Evolutionary conservation across 768 basidiomycete species (phyloP).

Genomic region (Termitomyces sp.): DNA sequence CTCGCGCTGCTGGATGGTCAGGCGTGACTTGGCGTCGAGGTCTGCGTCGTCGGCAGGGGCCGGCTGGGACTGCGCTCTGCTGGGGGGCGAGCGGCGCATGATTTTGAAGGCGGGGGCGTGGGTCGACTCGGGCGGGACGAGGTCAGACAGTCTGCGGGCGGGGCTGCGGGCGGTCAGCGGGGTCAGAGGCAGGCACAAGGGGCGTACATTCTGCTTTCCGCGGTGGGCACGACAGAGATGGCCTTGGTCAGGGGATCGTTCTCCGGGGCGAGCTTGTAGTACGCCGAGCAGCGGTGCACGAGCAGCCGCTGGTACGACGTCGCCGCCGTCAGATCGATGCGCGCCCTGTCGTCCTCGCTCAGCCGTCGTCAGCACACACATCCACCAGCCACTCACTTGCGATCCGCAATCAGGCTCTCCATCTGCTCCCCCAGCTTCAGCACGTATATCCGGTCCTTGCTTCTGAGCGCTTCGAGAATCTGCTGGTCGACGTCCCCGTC

Average conservation of each 20-base stretch:
- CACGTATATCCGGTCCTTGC: slow-evolving; percentile 86
- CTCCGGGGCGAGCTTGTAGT: slow-evolving; percentile 74
- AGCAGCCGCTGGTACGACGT: slow-evolving; percentile 85
- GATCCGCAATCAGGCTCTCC: slow-evolving; percentile 76
- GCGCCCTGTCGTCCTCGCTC: slow-evolving; percentile 35
- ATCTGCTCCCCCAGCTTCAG: slow-evolving; percentile 86
- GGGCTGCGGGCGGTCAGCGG: slow-evolving; percentile 46
- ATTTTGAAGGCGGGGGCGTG: slow-evolving; percentile 83
- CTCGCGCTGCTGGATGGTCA: slow-evolving; percentile 83
- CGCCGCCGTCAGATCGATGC: slow-evolving; percentile 63
- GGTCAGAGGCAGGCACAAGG: slow-evolving; percentile 11
- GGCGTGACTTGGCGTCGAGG: slow-evolving; percentile 67
- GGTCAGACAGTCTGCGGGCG: slow-evolving; percentile 62
- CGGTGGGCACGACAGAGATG: slow-evolving; percentile 52
- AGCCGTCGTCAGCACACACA: no score
- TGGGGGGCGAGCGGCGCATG: slow-evolving; percentile 63
- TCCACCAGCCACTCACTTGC: slow-evolving; percentile 45
- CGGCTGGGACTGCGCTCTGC: slow-evolving; percentile 65
- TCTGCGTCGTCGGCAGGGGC: slow-evolving; percentile 76
- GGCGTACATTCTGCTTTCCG: slow-evolving; percentile 76
- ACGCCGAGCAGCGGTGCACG: slow-evolving; percentile 81
- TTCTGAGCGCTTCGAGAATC: slow-evolving; percentile 81
- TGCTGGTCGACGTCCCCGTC: slow-evolving; percentile 64
- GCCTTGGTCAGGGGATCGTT: slow-evolving; percentile 60
- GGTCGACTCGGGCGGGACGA: slow-evolving; percentile 71